Evolutionary conservation across 139 green algal species (phyloP).

Genomic region (Chlorella sp.): DNA sequence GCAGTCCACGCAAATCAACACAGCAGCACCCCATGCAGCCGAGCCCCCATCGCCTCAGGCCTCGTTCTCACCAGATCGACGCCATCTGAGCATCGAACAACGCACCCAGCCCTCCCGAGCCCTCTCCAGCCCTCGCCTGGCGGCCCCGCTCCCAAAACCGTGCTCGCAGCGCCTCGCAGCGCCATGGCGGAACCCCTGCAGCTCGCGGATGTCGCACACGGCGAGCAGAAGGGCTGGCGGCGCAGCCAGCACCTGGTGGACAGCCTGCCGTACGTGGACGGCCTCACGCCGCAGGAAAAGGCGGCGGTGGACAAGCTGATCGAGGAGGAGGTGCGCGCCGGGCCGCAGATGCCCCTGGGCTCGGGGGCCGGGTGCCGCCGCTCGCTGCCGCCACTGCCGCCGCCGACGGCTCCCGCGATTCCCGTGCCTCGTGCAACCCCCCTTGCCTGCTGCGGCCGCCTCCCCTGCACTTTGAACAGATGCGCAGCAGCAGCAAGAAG

Average conservation of each 20-base stretch:
- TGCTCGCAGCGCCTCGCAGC: neutral
- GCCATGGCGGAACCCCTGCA: conserved; percentile 39
- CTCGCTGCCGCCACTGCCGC: neutral
- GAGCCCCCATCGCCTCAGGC: neutral
- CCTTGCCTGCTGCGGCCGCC: too few species aligned
- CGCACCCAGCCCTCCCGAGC: neutral
- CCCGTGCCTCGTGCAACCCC: neutral
- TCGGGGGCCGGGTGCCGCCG: neutral
- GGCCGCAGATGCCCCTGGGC: neutral
- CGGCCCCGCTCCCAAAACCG: neutral
- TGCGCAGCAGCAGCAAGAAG: conserved; percentile 54
- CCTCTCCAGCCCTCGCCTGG: neutral
- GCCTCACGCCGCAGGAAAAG: conserved; percentile 53
- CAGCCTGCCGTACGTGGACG: conserved; percentile 82
- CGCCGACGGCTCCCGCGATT: neutral
- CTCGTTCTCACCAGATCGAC: neutral
- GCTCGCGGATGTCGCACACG: conserved; percentile 46
- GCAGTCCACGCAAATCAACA: neutral
- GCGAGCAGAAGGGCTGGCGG: conserved; percentile 56
- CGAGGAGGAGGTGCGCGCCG: conserved; percentile 69
- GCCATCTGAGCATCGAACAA: neutral
- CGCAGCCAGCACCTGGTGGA: conserved; percentile 73
- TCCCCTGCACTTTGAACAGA: neutral
- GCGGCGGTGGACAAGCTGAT: conserved; percentile 71
- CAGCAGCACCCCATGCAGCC: neutral